These are phyloP conservation scores for Chytriomyces confervae DNA, from an alignment of 192 early-diverging fungal genomes.

Conservation along the genomic window DNA sequence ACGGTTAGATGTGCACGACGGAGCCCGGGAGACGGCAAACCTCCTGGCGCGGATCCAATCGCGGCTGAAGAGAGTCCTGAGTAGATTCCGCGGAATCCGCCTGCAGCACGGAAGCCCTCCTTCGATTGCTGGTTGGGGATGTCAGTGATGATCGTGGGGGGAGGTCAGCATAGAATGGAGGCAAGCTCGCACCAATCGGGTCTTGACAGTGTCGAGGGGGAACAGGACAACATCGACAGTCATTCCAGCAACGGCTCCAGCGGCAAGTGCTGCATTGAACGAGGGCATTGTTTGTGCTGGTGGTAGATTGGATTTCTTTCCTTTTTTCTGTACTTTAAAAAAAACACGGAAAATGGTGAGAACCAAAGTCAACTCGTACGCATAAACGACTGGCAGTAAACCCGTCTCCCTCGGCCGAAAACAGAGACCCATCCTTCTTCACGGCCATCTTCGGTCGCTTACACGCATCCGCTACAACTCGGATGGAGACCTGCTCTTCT, in stretches of 20 bases:
- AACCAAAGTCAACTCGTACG: neutral
- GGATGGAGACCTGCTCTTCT: slow-evolving; percentile 97
- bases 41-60: slow-evolving; percentile 90
- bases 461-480: slow-evolving; percentile 98
- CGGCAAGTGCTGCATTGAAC: slow-evolving; percentile 37
- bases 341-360: neutral
- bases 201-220: slow-evolving; percentile 98
- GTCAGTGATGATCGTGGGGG: neutral
- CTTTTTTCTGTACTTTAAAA: neutral
- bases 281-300: slow-evolving; percentile 2
- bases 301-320: neutral
- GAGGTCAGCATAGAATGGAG: neutral
- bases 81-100: slow-evolving; percentile 90
- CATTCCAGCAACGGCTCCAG: slow-evolving; percentile 90
- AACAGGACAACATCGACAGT: slow-evolving; percentile 92
- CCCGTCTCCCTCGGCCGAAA: neutral
- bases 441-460: slow-evolving; percentile 95
- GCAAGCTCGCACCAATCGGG: slow-evolving; percentile 65
- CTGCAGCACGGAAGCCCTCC: slow-evolving; percentile 80
- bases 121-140: slow-evolving; percentile 65
- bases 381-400: neutral
- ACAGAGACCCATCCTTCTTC: slow-evolving; percentile 89
- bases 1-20: neutral
- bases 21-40: slow-evolving; percentile 46
- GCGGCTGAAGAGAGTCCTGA: slow-evolving; percentile 87